A percentile compares a stretch with the other conserved stretches of the same genome.
phyloP scores from a whole-genome alignment of 169 alveolate species.

The Sarcocystis neurona region DNA sequence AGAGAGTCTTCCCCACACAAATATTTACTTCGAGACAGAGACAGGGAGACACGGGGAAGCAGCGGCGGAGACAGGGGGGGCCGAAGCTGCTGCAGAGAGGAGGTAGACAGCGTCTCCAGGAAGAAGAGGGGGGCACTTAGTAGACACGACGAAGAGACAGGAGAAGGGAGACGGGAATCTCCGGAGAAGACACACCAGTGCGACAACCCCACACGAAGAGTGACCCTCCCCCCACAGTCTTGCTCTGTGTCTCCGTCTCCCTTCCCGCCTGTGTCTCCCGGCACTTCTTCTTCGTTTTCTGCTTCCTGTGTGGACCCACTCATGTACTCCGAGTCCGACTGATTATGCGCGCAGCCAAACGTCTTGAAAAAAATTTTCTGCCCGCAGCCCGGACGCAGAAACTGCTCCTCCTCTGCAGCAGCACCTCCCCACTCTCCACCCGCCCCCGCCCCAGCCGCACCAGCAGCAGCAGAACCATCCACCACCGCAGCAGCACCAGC shows the following conservation, averaged over 20 bases:
- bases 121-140: no score
- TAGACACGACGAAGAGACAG: no score
- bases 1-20: no score
- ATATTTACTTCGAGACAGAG: no score
- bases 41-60: no score
- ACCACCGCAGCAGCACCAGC: no score
- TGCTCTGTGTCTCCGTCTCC: not conserved
- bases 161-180: no score
- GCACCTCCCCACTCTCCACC: not conserved
- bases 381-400: constrained; percentile 78
- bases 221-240: not conserved
- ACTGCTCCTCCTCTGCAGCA: not conserved
- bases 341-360: constrained; percentile 99
- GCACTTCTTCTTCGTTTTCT: not conserved
- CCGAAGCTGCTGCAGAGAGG: no score
- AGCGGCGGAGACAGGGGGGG: no score
- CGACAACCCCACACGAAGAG: not conserved
- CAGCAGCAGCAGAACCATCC: not conserved
- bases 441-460: no score
- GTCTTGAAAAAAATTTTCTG: constrained; percentile 90
- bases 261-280: not conserved
- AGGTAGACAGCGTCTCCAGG: no score
- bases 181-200: no score
- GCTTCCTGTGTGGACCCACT: constrained; percentile 28
- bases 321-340: constrained; percentile 94